Conservation (phyloP, 805 yeast genomes). For the Kazachstania psychrophila region DNA sequence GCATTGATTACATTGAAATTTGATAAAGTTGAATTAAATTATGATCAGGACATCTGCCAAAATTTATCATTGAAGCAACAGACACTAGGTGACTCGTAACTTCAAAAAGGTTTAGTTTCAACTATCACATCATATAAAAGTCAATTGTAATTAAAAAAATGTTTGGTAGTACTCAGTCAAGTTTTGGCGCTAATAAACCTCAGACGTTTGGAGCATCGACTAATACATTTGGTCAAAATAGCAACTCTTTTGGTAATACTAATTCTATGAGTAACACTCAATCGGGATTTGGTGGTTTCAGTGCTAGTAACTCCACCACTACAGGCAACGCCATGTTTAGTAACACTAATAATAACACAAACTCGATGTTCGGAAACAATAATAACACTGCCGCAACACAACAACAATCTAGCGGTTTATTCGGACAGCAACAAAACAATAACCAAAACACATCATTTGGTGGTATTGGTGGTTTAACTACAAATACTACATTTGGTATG, state of each 20-base stretch:
- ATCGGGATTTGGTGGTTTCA: slow-evolving; percentile 29
- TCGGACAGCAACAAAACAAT: slow-evolving; percentile 22
- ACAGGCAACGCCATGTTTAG: slow-evolving; percentile 3
- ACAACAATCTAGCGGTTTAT: no score
- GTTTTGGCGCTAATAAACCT: slow-evolving; percentile 23
- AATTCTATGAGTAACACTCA: slow-evolving; percentile 17
- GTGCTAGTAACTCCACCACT: slow-evolving; percentile 13
- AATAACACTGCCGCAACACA: slow-evolving; percentile 10
- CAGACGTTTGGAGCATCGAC: slow-evolving; percentile 15
- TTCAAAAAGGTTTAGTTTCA: no score
- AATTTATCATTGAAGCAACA: no score
- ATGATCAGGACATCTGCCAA: no score
- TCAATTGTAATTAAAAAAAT: no score
- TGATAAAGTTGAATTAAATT: no score
- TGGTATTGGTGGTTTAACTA: slow-evolving; percentile 22
- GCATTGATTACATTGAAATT: no score
- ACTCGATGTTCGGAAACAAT: slow-evolving; percentile 14
- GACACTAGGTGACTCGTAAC: no score
- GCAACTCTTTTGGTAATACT: slow-evolving; percentile 19
- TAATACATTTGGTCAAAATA: slow-evolving; percentile 7
- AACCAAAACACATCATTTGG: slow-evolving; percentile 20
- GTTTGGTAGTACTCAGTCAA: no score
- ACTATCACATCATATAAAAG: no score
- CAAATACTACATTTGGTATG: slow-evolving; percentile 21
- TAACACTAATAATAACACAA: slow-evolving; percentile 10